Evolutionary conservation across 371 early-diverging fungal genomes (phyloP).

Genomic region (Circinella umbellata): DNA sequence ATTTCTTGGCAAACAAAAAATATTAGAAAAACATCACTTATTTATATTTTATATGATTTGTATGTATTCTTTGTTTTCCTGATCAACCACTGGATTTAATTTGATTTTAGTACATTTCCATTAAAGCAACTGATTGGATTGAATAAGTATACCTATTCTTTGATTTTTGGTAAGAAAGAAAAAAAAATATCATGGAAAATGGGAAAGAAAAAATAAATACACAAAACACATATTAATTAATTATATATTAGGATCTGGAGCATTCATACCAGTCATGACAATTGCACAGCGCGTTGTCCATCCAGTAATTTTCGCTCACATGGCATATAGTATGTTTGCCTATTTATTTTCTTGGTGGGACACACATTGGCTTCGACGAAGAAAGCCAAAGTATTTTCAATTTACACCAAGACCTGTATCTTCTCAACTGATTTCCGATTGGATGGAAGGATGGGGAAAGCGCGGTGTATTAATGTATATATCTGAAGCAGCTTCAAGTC

Average conservation of each 20-base stretch:
- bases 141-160: constrained; percentile 26
- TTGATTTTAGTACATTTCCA: constrained; percentile 29
- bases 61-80: no score
- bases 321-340: constrained; percentile 63
- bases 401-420: constrained; percentile 63
- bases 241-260: constrained; percentile 34
- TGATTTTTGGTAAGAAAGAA: constrained; percentile 39
- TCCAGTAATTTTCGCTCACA: constrained; percentile 28
- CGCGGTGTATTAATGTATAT: constrained; percentile 44
- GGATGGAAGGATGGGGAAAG: constrained; percentile 55
- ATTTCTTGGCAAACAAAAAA: constrained; percentile 2
- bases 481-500: constrained; percentile 4
- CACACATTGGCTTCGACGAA: constrained; percentile 53
- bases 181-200: not conserved
- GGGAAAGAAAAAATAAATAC: no score
- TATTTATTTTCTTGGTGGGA: constrained; percentile 67
- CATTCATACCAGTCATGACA: constrained; percentile 56
- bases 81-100: not conserved
- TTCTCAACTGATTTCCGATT: constrained; percentile 53
- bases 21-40: not conserved
- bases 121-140: constrained; percentile 34
- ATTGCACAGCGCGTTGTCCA: constrained; percentile 36
- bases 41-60: constrained; percentile 3
- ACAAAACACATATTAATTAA: not conserved
- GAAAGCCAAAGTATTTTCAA: constrained; percentile 61